These are phyloP conservation scores for Nadsonia starkeyi-henricii DNA, from an alignment of 1,139 yeast genomes.

Conservation along the genomic window DNA sequence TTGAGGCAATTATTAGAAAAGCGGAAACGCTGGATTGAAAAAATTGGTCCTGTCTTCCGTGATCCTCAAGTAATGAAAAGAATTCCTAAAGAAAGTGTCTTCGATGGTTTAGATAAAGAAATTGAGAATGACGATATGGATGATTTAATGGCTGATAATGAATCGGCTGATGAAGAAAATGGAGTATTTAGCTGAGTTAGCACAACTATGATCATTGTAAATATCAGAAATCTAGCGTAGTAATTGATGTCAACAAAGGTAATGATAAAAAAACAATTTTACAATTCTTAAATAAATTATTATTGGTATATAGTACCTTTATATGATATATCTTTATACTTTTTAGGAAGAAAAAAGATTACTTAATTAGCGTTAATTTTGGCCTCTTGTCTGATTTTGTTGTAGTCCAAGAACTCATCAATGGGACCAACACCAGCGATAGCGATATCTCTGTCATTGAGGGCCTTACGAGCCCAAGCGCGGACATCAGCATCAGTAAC, in stretches of 20 bases:
- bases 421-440: slow-evolving; percentile 84
- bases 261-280: no score
- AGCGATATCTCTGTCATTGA: slow-evolving; percentile 70
- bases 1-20: slow-evolving; percentile 70
- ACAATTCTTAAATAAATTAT: no score
- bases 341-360: no score
- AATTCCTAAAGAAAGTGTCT: slow-evolving; percentile 53
- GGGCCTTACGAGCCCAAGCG: slow-evolving; percentile 76
- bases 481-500: slow-evolving; percentile 71
- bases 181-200: neutral
- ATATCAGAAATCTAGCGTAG: no score
- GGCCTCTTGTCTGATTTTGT: slow-evolving; percentile 26
- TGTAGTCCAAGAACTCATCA: slow-evolving; percentile 44
- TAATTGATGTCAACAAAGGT: no score
- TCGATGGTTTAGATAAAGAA: slow-evolving; percentile 29
- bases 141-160: slow-evolving; percentile 28
- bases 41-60: slow-evolving; percentile 72
- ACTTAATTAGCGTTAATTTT: no score
- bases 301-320: no score
- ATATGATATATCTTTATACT: no score
- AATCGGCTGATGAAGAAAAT: slow-evolving; percentile 3
- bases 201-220: no score
- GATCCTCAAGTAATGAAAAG: slow-evolving; percentile 56
- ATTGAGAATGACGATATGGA: slow-evolving; percentile 40
- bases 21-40: slow-evolving; percentile 75